A percentile compares a stretch with the other conserved stretches of the same genome.
Conservation (phyloP, 768 basidiomycete genomes). For the Filobasidium wieringae region DNA sequence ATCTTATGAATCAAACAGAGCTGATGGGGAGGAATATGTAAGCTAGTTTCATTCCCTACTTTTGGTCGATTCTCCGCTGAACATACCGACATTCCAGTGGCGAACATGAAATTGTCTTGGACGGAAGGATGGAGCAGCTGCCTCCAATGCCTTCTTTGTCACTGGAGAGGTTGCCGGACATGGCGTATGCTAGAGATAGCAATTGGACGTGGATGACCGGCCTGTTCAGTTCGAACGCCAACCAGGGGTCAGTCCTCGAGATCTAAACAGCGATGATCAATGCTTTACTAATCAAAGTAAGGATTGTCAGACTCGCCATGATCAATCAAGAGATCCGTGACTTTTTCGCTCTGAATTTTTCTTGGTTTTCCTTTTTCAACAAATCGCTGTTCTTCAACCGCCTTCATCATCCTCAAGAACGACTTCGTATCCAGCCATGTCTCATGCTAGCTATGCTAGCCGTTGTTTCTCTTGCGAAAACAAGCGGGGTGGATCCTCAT, state of each 20-base stretch:
- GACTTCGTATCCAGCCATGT: slow-evolving; percentile 9
- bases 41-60: not conserved
- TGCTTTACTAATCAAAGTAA: not conserved
- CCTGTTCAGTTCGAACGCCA: slow-evolving; percentile 10
- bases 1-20: not conserved
- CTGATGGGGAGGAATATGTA: not conserved
- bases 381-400: slow-evolving; percentile 8
- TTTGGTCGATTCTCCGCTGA: no score
- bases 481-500: slow-evolving; percentile 1
- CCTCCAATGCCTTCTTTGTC: not conserved
- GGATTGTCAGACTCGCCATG: not conserved
- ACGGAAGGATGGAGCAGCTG: not conserved
- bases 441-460: slow-evolving; percentile 13
- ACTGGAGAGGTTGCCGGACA: slow-evolving; percentile 10
- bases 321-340: not conserved
- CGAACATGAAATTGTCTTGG: not conserved
- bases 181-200: slow-evolving; percentile 10
- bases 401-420: slow-evolving; percentile 10
- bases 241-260: slow-evolving; percentile 3
- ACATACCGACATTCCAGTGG: no score
- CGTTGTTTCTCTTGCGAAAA: slow-evolving; percentile 9
- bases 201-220: slow-evolving; percentile 18
- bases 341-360: slow-evolving; percentile 6
- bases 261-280: not conserved
- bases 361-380: slow-evolving; percentile 15